These are phyloP conservation scores for Trapa bicornis DNA, from an alignment of 345 rosid genomes.

Conservation along the genomic window DNA sequence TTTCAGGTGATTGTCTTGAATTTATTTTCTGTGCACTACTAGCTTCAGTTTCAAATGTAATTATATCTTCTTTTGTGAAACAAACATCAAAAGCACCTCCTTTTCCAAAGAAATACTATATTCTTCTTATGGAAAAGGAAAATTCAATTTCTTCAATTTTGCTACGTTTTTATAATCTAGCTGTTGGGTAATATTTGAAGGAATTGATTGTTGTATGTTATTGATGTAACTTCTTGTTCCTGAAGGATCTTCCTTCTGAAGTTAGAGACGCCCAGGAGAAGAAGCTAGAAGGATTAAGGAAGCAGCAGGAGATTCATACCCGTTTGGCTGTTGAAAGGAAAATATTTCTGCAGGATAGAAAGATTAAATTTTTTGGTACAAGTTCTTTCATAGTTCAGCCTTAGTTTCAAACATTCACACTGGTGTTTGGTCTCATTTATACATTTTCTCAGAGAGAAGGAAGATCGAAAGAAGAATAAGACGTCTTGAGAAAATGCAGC, in stretches of 20 bases:
- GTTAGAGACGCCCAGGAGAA: constrained; percentile 59
- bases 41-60: not conserved
- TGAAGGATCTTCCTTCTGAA: constrained; percentile 59
- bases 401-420: not conserved
- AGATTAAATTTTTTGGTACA: constrained; percentile 89
- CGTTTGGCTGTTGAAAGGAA: constrained; percentile 83
- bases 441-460: constrained; percentile 55
- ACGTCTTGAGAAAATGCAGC: constrained; percentile 86
- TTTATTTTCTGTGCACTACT: not conserved
- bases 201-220: not conserved
- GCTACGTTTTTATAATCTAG: not conserved
- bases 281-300: constrained; percentile 68
- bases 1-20: not conserved
- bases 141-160: not conserved
- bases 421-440: not conserved
- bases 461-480: constrained; percentile 80
- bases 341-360: constrained; percentile 74
- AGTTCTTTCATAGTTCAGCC: not conserved
- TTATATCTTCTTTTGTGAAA: not conserved
- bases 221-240: constrained; percentile 1
- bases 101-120: not conserved
- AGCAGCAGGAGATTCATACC: constrained; percentile 73
- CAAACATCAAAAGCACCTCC: not conserved
- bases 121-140: not conserved
- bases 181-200: not conserved